Evolutionary conservation across 495 filamentous ascomycete species (phyloP).

Genomic region (Tuber aestivum): DNA sequence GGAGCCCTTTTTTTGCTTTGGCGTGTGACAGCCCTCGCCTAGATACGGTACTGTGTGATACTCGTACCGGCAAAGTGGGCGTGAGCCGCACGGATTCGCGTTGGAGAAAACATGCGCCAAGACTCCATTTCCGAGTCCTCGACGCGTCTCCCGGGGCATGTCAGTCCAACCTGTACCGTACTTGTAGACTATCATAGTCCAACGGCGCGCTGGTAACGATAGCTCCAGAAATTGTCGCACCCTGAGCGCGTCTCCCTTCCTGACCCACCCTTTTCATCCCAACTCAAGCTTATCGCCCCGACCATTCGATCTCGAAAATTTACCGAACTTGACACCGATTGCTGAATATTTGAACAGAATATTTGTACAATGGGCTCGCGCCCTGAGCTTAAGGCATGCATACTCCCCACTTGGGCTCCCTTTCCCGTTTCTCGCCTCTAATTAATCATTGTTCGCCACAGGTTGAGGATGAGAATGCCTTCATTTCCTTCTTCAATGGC

Average conservation of each 20-base stretch:
- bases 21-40: neutral
- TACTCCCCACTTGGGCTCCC: neutral
- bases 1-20: neutral
- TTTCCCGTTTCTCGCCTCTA: slow-evolving; percentile 1
- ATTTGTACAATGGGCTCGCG: slow-evolving; percentile 68
- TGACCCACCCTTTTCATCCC: neutral
- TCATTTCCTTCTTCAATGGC: slow-evolving; percentile 87
- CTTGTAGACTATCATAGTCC: too few species aligned
- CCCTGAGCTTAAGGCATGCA: slow-evolving; percentile 75
- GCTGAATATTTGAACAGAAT: too few species aligned
- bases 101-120: slow-evolving; percentile 19
- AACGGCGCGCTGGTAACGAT: slow-evolving; percentile 1
- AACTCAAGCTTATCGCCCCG: slow-evolving; percentile 10
- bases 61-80: too few species aligned
- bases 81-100: slow-evolving; percentile 14
- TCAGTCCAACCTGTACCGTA: too few species aligned
- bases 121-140: neutral
- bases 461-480: slow-evolving; percentile 94
- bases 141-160: slow-evolving; percentile 29
- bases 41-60: too few species aligned
- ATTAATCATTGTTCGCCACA: slow-evolving; percentile 41
- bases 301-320: neutral
- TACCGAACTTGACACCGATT: slow-evolving; percentile 21
- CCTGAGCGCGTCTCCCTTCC: slow-evolving; percentile 18
- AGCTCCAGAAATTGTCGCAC: slow-evolving; percentile 1